phyloP scores from a whole-genome alignment of 805 yeast genomes.

The Metahyphopichia silvanorum region DNA sequence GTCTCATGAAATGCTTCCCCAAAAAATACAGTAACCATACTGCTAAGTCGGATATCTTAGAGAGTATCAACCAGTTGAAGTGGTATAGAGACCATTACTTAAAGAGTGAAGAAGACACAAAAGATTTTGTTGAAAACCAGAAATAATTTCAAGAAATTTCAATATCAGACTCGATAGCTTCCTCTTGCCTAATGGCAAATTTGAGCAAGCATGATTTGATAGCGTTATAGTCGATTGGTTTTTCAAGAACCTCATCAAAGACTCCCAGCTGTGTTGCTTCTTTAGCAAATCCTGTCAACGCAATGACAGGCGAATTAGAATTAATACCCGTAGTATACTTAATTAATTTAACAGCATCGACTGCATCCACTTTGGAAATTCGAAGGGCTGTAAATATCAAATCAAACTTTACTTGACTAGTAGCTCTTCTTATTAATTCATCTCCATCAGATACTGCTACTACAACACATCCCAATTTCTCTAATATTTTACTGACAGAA shows the following conservation, averaged over 20 bases:
- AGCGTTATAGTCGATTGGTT: constrained; percentile 46
- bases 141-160: too few relatives aligned
- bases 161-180: constrained; percentile 25
- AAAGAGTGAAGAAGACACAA: constrained; percentile 17
- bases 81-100: constrained; percentile 75
- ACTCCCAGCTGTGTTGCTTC: constrained; percentile 56
- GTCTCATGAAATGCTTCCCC: constrained; percentile 54
- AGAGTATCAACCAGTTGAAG: constrained; percentile 77
- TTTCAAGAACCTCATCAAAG: constrained; percentile 71
- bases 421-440: constrained; percentile 75
- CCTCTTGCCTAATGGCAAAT: constrained; percentile 15
- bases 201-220: constrained; percentile 20
- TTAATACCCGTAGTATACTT: constrained; percentile 76
- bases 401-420: constrained; percentile 83
- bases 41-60: constrained; percentile 83
- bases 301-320: constrained; percentile 71
- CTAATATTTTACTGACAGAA: constrained; percentile 60
- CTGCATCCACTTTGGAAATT: constrained; percentile 62
- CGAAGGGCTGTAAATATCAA: constrained; percentile 73
- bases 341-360: constrained; percentile 75
- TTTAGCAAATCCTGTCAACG: constrained; percentile 65
- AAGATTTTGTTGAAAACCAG: constrained; percentile 4
- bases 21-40: constrained; percentile 73
- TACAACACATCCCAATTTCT: constrained; percentile 73
- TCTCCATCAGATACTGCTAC: constrained; percentile 76